Evolutionary conservation across 202 grass and related monocot genomes (phyloP), one percentile per base, ranked within the genome.

Genomic region (Sporobolus alterniflorus): DNA sequence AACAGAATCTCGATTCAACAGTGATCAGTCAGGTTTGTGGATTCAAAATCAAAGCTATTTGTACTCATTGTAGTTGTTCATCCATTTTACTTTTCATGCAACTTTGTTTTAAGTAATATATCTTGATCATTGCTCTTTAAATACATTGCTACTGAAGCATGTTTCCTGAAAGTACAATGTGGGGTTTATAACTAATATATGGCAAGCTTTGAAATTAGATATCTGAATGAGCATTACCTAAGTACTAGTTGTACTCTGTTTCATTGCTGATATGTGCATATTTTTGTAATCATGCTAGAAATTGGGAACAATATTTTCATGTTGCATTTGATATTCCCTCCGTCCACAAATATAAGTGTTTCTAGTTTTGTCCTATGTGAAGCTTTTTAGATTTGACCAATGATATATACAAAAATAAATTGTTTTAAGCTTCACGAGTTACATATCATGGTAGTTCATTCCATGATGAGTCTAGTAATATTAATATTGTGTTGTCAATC

Each of bases 1-100:
- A 99, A 87, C 91, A 96, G 79, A 99, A 89, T 67, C 81, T 99
- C 73, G 88, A 99, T 71, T 99, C 91, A 69, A 99, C 96, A 52
- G 89, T 96, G 64, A 92, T 99, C 77, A 99, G 96, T 81, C 96
- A 99, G 93, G 93, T 99, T 89, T 40, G 22, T 74, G 12, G 14
- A 88, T 79, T 74, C 7, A 17, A 6, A 72, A 15, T 89, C 57
- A n/a, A 60, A 32, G 25, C 13, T 21, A 44, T 48, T 79, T 21
- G 7, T 39, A 73, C n/a, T 6, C 48, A 32, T 7, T 20, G 46
- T 57, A 73, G 34, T 60, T 44, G 34, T 60, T 44, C 25, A 68
- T 71, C 21, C 20, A 1, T 16, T 51, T 83, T 72, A 20, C 50
- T 89, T 61, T 59, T n/a, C 42, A 57, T 64, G 32, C 71, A 77